Evolutionary conservation across 2,329 filamentous ascomycete species (phyloP).

Genomic region (Dactylellina haptotyla): DNA sequence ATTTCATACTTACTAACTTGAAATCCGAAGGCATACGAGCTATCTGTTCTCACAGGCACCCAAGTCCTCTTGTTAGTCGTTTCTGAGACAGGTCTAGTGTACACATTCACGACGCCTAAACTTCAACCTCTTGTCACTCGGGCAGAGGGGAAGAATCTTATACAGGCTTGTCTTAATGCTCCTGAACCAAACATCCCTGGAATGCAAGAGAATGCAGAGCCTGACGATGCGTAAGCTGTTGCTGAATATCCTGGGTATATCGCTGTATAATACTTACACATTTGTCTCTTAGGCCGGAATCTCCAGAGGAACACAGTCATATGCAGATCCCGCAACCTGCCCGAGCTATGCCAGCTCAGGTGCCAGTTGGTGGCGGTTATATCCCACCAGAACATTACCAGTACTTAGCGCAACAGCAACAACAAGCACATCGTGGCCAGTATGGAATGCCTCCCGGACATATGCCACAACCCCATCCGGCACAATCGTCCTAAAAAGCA

Average conservation of each 20-base stretch:
- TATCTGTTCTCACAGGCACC: slow-evolving; percentile 96
- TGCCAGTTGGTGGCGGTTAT: slow-evolving; percentile 72
- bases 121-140: slow-evolving; percentile 97
- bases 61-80: slow-evolving; percentile 96
- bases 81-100: slow-evolving; percentile 95
- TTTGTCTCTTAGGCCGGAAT: slow-evolving; percentile 72
- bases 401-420: slow-evolving; percentile 74
- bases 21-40: slow-evolving; percentile 84
- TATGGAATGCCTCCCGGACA: slow-evolving; percentile 76
- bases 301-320: slow-evolving; percentile 86
- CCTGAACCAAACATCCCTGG: slow-evolving; percentile 84
- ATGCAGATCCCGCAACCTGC: slow-evolving; percentile 77
- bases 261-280: too few species aligned
- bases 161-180: slow-evolving; percentile 97
- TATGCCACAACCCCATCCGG: slow-evolving; percentile 83
- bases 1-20: too few species aligned
- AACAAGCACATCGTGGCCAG: slow-evolving; percentile 66
- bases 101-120: slow-evolving; percentile 98
- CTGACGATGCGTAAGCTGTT: slow-evolving; percentile 65
- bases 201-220: slow-evolving; percentile 77
- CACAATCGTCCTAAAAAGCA: slow-evolving; percentile 70
- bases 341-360: slow-evolving; percentile 68
- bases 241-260: too few species aligned
- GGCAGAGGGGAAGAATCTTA: slow-evolving; percentile 98
- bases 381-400: slow-evolving; percentile 76